These are phyloP conservation scores for Trametes meyenii DNA, from an alignment of 768 basidiomycete genomes.

Conservation along the genomic window DNA sequence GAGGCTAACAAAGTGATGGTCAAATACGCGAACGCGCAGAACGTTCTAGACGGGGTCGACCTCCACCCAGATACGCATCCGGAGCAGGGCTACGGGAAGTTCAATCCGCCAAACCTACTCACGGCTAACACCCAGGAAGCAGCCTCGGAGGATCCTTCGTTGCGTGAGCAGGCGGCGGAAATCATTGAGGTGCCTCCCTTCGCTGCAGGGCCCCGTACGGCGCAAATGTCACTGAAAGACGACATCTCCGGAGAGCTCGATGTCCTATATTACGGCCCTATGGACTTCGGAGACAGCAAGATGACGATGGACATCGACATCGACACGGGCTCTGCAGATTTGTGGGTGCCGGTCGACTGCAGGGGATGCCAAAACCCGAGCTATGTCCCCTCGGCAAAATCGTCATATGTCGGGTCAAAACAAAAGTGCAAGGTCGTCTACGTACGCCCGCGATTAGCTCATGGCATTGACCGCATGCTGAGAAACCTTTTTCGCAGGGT, in stretches of 20 bases:
- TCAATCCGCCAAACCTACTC: conserved; percentile 28
- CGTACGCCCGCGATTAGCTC: conserved; percentile 36
- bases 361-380: conserved; percentile 40
- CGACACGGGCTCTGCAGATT: conserved; percentile 71
- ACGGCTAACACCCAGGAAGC: neutral
- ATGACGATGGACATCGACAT: conserved; percentile 60
- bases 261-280: conserved; percentile 49
- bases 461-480: no score
- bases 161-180: neutral
- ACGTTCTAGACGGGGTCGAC: conserved; percentile 35
- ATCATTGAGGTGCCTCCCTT: conserved; percentile 20
- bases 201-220: conserved; percentile 26
- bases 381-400: conserved; percentile 44
- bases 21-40: conserved; percentile 37
- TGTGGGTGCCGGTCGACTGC: conserved; percentile 57
- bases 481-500: conserved; percentile 40
- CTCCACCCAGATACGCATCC: conserved; percentile 35
- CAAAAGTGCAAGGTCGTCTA: conserved; percentile 46
- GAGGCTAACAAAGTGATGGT: conserved; percentile 31
- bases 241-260: conserved; percentile 43
- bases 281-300: conserved; percentile 56
- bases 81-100: conserved; percentile 26
- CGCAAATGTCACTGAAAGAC: conserved; percentile 40
- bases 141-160: neutral
- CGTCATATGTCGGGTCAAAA: conserved; percentile 41